Conservation (phyloP, 768 basidiomycete species). For the Mrakia gelida region DNA sequence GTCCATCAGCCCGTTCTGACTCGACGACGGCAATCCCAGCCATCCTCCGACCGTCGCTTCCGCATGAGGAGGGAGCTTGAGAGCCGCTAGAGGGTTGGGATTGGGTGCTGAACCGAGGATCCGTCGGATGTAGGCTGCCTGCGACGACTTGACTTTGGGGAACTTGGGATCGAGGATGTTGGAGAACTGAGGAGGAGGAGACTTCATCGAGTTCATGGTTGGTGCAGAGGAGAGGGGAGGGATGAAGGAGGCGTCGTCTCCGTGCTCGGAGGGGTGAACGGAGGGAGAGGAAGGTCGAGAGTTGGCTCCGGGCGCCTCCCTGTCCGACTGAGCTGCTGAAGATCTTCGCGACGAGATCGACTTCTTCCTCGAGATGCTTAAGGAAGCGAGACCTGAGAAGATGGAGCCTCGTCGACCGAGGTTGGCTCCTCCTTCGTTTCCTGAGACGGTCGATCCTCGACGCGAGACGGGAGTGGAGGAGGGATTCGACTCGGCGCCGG, state of each 20-base stretch:
- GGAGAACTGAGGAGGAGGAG: neutral
- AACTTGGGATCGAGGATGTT: constrained; percentile 17
- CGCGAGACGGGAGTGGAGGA: neutral
- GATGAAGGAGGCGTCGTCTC: neutral
- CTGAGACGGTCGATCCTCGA: constrained; percentile 25
- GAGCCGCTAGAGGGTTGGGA: neutral
- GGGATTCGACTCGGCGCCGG: neutral
- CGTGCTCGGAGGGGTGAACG: constrained; percentile 4
- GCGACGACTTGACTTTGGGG: constrained; percentile 36
- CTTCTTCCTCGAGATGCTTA: constrained; percentile 23
- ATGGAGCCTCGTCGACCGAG: constrained; percentile 27
- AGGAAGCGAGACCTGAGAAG: constrained; percentile 9
- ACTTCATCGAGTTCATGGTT: constrained; percentile 2
- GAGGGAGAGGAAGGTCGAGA: constrained; percentile 21
- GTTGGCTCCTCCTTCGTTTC: constrained; percentile 18
- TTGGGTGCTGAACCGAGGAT: constrained; percentile 39
- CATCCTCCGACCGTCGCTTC: neutral
- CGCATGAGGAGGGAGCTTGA: constrained; percentile 17
- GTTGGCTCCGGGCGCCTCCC: neutral
- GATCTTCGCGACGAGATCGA: constrained; percentile 23
- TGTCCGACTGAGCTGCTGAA: constrained; percentile 27
- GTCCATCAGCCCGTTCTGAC: constrained; percentile 51
- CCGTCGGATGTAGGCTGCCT: constrained; percentile 44
- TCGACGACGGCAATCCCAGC: constrained; percentile 25
- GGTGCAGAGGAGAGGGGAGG: neutral